Percentiles rank a stretch among this genome's conserved stretches.
Evolutionary conservation across 441 rosid genomes (phyloP).

Genomic region (Euphorbia neoarborescens): DNA sequence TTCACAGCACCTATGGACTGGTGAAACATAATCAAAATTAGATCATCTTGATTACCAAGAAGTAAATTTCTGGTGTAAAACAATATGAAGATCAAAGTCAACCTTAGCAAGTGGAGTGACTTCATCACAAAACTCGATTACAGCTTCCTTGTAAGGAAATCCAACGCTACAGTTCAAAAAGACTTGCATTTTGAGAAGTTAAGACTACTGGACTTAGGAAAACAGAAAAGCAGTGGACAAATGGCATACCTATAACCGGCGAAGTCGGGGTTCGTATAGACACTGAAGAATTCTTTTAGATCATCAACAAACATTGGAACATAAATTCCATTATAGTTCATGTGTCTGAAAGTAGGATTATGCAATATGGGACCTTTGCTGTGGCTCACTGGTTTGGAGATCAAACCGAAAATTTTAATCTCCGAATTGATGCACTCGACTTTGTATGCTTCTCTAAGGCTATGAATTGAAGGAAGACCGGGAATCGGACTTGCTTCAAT

Average conservation of each 20-base stretch:
- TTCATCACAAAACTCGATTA: slow-evolving; percentile 44
- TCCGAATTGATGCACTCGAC: slow-evolving; percentile 38
- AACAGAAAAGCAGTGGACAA: neutral
- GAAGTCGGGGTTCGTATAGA: slow-evolving; percentile 44
- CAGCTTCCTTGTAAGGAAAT: slow-evolving; percentile 55
- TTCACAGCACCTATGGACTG: slow-evolving; percentile 54
- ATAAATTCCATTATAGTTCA: slow-evolving; percentile 47
- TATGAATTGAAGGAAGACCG: slow-evolving; percentile 46
- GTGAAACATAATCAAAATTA: slow-evolving; percentile 8
- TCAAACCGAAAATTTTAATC: slow-evolving; percentile 48
- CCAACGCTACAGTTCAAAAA: slow-evolving; percentile 35
- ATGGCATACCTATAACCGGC: slow-evolving; percentile 45
- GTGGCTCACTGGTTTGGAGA: slow-evolving; percentile 58
- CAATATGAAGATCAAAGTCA: neutral
- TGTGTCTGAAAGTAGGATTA: slow-evolving; percentile 42
- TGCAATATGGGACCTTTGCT: slow-evolving; percentile 54
- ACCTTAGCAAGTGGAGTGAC: slow-evolving; percentile 55
- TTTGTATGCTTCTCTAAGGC: slow-evolving; percentile 41
- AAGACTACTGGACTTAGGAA: neutral
- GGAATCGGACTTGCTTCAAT: slow-evolving; percentile 40
- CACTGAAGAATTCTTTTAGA: slow-evolving; percentile 39
- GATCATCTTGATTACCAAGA: neutral
- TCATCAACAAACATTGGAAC: slow-evolving; percentile 51
- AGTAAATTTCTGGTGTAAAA: neutral
- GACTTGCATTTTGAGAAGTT: slow-evolving; percentile 11